These are phyloP conservation scores for Chaetomium sp. DNA, from an alignment of 2,329 filamentous ascomycete genomes.

Conservation along the genomic window DNA sequence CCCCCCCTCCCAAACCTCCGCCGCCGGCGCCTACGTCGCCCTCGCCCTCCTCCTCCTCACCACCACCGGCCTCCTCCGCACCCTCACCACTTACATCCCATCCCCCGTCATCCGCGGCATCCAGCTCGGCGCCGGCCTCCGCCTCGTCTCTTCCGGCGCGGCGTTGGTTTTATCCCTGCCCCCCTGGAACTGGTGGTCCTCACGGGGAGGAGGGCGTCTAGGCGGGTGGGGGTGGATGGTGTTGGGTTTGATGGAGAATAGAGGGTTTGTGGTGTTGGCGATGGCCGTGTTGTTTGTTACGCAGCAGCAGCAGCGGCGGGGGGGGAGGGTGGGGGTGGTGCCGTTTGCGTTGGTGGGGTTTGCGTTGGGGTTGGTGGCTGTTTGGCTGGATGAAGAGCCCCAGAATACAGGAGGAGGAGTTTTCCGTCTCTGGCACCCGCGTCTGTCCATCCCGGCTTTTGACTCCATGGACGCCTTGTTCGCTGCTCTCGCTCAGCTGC, in stretches of 20 bases:
- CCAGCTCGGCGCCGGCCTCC: constrained; percentile 84
- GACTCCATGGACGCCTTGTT: constrained; percentile 38
- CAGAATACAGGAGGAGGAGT: no score
- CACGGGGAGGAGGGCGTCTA: no score
- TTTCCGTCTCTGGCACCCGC: not conserved
- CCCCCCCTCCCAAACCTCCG: constrained; percentile 33
- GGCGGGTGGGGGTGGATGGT: no score
- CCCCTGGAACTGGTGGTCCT: no score
- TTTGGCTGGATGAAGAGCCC: no score
- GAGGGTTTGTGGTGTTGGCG: no score
- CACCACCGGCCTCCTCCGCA: constrained; percentile 68
- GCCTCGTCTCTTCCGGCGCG: constrained; percentile 68
- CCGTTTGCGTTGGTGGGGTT: no score
- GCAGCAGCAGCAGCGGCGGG: no score
- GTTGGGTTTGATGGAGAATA: no score
- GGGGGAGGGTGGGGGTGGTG: no score
- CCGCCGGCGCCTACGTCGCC: constrained; percentile 75
- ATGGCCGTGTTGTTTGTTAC: no score
- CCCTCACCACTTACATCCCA: constrained; percentile 68
- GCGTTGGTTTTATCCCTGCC: constrained; percentile 49
- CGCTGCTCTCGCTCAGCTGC: constrained; percentile 73
- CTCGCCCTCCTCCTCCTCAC: constrained; percentile 69
- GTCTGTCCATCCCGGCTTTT: constrained; percentile 42
- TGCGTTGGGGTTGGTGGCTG: no score
- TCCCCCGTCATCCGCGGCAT: constrained; percentile 90